Base-by-base conservation (phyloP, 163 green algal genomes). In the Scenedesmus sp. region DNA sequence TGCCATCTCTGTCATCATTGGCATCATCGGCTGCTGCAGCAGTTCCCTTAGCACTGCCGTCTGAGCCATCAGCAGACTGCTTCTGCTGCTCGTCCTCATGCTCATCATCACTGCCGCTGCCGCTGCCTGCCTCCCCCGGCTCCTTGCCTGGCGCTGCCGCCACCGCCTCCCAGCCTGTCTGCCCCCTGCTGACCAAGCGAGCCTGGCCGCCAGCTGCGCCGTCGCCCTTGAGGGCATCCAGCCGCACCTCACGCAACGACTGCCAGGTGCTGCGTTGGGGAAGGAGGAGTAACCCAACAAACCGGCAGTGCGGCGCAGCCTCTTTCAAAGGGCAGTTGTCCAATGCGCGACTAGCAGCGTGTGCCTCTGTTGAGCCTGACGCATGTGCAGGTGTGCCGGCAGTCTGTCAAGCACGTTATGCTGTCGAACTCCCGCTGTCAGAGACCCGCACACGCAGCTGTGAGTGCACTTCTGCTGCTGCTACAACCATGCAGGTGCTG, bases 221-320 rank as follows among this genome's bases (percentile, higher is more conserved):
- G 12, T 43, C 24, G 20, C 78, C 56, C 9, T 42, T n/a, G 5
- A 87, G 22, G 3, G 61, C 40, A 61, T 91, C 87, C 43, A 87
- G 22, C 5, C 87, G 78, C 78, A 91, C 78, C 78, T 91, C 87
- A 56, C 87, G 78, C 53, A 91, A 49, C 9, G 22, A 24, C 37
- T 87, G 73, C 87, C 87, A 91, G 40, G n/a, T 46, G 56, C 87
- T 91, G 87, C 53, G 22, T n/a, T 3, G 1, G 9, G 51, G 1
- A 3, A 22, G 5, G 9, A 26, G 51, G 4, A 18, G 7, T 24
- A 18, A 61, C 7, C 51, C 51, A 61, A 16, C 20, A 70, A 9
- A n/a, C 20, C 3, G 56, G 56, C 56, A 70, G 56, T 7, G 22
- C 22, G n/a, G 56, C 20, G 6, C 3, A 33, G 56, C 1, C 0